Conservation (phyloP, 305 asterid species). For the Ajuga reptans region DNA sequence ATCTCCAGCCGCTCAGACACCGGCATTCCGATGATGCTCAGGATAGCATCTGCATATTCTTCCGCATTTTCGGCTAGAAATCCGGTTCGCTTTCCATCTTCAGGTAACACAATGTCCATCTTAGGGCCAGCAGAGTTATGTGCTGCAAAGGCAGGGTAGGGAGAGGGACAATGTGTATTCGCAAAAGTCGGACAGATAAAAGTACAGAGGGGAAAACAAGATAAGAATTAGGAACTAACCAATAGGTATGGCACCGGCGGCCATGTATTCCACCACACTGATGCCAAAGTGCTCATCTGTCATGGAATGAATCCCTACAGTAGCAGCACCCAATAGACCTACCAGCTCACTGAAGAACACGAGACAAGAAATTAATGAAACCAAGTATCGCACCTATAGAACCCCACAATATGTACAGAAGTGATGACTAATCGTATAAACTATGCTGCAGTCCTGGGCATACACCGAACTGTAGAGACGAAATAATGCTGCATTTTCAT, state of each 20-base stretch:
- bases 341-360: constrained; percentile 59
- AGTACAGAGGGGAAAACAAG: too few relatives aligned
- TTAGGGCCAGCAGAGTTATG: constrained; percentile 89
- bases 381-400: background rate
- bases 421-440: constrained; percentile 11
- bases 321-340: constrained; percentile 69
- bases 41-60: constrained; percentile 73
- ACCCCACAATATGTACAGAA: background rate
- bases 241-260: constrained; percentile 84
- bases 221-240: constrained; percentile 33
- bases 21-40: constrained; percentile 47
- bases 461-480: background rate
- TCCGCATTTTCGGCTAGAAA: constrained; percentile 57
- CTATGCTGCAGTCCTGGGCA: background rate
- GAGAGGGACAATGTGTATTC: background rate
- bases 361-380: background rate
- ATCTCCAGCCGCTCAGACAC: constrained; percentile 50
- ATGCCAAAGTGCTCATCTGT: constrained; percentile 95
- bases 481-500: background rate
- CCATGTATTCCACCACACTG: constrained; percentile 89
- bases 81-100: constrained; percentile 75
- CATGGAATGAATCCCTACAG: constrained; percentile 85
- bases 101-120: constrained; percentile 77
- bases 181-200: too few relatives aligned
- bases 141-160: constrained; percentile 35